A percentile compares a stretch with the other conserved stretches of the same genome.
Conservation (phyloP, 257 asterid species). For the Solanum gandarillasii region DNA sequence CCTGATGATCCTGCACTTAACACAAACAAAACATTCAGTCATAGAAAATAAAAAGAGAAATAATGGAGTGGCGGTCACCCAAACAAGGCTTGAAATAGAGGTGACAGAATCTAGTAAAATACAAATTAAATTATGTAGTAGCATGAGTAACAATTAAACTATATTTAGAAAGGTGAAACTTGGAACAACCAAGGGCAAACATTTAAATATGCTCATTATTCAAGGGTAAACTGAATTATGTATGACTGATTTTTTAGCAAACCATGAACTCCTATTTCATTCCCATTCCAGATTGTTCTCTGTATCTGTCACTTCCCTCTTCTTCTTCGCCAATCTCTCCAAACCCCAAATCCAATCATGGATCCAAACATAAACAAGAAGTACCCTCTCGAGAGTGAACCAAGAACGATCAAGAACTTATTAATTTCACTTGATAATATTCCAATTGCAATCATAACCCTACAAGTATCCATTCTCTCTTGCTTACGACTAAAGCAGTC, state of each 20-base stretch:
- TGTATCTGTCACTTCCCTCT: not conserved
- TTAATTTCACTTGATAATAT: not conserved
- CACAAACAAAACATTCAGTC: not conserved
- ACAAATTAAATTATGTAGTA: not conserved
- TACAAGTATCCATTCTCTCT: not conserved
- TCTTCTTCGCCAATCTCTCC: not conserved
- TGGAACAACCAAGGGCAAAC: not conserved
- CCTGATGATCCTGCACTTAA: conserved; percentile 57
- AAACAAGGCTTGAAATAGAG: not conserved
- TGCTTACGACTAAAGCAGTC: not conserved
- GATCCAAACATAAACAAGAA: not conserved
- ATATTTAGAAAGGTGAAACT: not conserved
- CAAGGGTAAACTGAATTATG: not conserved
- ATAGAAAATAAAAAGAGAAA: not conserved
- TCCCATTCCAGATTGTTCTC: not conserved
- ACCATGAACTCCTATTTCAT: not conserved
- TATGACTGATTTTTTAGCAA: not conserved
- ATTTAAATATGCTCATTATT: not conserved
- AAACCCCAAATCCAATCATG: not conserved
- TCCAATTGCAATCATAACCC: not conserved
- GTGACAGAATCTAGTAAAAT: not conserved
- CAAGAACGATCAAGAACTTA: not conserved
- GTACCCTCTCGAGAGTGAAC: not conserved
- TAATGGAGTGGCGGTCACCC: not conserved
- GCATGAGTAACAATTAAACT: not conserved